phyloP scores from a whole-genome alignment of 352 stramenopile genomes.

The Aphanomyces astaci region DNA sequence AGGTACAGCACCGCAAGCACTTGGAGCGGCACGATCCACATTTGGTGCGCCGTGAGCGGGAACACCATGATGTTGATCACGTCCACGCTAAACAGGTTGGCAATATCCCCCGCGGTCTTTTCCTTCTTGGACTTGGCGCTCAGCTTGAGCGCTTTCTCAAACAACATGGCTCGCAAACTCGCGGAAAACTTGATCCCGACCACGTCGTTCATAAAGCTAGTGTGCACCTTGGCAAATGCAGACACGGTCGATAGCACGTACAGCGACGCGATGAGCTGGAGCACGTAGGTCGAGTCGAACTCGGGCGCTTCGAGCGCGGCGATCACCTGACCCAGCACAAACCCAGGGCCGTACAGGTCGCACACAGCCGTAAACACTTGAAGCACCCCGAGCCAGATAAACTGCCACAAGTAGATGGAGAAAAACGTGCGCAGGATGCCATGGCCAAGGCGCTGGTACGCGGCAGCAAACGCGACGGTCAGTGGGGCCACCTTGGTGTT shows the following conservation, averaged over 20 bases:
- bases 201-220: constrained; percentile 28
- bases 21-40: constrained; percentile 33
- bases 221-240: constrained; percentile 30
- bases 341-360: constrained; percentile 30
- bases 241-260: constrained; percentile 31
- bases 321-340: constrained; percentile 38
- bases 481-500: constrained; percentile 26
- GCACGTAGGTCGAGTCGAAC: constrained; percentile 26
- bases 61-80: constrained; percentile 42
- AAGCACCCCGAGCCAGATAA: constrained; percentile 25
- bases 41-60: constrained; percentile 32
- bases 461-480: constrained; percentile 24
- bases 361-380: constrained; percentile 23
- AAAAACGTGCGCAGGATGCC: constrained; percentile 27
- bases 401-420: constrained; percentile 24
- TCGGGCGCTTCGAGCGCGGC: constrained; percentile 27
- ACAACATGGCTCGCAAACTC: constrained; percentile 33
- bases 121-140: constrained; percentile 26
- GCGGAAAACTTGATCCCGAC: constrained; percentile 27
- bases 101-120: constrained; percentile 60
- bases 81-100: constrained; percentile 91
- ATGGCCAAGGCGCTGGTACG: constrained; percentile 21
- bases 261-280: constrained; percentile 32
- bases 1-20: constrained; percentile 30
- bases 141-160: constrained; percentile 30